These are phyloP conservation scores for Thelonectria olida DNA, from an alignment of 2,329 filamentous ascomycete species.

Conservation along the genomic window DNA sequence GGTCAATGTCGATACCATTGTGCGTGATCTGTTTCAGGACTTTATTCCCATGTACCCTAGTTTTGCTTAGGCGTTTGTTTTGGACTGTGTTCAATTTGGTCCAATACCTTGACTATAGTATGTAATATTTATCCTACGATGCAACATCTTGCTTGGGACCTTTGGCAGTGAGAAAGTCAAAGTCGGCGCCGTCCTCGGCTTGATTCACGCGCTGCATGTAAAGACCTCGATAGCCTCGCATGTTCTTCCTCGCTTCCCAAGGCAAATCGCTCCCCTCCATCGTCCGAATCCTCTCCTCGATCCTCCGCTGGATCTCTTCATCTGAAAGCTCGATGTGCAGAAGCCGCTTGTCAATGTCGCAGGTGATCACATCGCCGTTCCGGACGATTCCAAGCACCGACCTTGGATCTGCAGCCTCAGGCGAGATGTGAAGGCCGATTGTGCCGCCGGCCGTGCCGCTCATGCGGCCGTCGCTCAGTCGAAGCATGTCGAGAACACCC, in stretches of 20 bases:
- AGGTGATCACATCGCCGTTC: slow-evolving; percentile 81
- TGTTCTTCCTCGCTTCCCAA: slow-evolving; percentile 49
- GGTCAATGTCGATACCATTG: slow-evolving; percentile 45
- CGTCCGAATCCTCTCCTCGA: slow-evolving; percentile 66
- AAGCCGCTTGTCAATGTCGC: slow-evolving; percentile 76
- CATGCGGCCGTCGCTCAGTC: slow-evolving; percentile 89
- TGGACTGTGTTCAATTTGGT: neutral
- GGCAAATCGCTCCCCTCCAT: slow-evolving; percentile 40
- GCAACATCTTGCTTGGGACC: slow-evolving; percentile 36
- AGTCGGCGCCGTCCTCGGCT: slow-evolving; percentile 67
- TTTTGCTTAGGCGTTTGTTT: slow-evolving; percentile 6
- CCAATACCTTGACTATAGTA: too few species aligned
- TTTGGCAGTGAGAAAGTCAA: slow-evolving; percentile 66
- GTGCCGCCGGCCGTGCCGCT: slow-evolving; percentile 88
- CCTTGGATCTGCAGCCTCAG: slow-evolving; percentile 80
- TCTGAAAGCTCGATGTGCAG: slow-evolving; percentile 68
- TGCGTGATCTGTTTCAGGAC: slow-evolving; percentile 48
- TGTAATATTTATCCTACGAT: too few species aligned
- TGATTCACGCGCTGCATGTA: slow-evolving; percentile 69
- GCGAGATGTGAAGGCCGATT: slow-evolving; percentile 87
- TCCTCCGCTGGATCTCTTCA: slow-evolving; percentile 72
- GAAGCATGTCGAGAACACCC: slow-evolving; percentile 80
- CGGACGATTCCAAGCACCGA: slow-evolving; percentile 81
- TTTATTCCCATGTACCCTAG: slow-evolving; percentile 44
- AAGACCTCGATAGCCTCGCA: slow-evolving; percentile 66